These are phyloP conservation scores for Pichia sp. DNA, from an alignment of 1,139 yeast genomes.

Conservation along the genomic window DNA sequence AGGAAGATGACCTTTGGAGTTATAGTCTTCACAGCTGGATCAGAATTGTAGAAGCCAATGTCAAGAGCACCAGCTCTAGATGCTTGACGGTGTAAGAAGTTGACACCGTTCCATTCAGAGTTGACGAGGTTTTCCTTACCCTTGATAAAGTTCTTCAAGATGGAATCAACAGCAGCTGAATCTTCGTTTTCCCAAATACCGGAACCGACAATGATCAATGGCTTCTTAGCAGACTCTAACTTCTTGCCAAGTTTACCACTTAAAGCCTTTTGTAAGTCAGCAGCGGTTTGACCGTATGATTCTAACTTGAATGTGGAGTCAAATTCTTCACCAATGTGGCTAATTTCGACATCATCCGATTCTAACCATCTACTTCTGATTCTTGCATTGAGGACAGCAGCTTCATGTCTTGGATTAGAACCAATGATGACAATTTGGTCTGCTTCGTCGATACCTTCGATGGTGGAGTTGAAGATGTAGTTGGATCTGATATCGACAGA, in stretches of 20 bases:
- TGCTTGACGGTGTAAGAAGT: constrained; percentile 79
- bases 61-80: constrained; percentile 83
- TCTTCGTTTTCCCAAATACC: constrained; percentile 69
- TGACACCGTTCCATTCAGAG: constrained; percentile 77
- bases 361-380: constrained; percentile 80
- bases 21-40: constrained; percentile 38
- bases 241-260: constrained; percentile 65
- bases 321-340: constrained; percentile 68
- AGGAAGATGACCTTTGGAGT: constrained; percentile 73
- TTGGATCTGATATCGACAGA: constrained; percentile 71
- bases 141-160: constrained; percentile 57
- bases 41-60: constrained; percentile 63
- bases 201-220: constrained; percentile 77
- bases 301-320: constrained; percentile 68
- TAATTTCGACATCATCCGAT: constrained; percentile 48
- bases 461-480: constrained; percentile 73
- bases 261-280: constrained; percentile 54
- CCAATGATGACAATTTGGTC: constrained; percentile 76
- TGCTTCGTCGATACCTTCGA: constrained; percentile 76
- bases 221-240: constrained; percentile 60
- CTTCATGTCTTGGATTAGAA: constrained; percentile 86
- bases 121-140: constrained; percentile 57
- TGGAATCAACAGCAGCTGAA: constrained; percentile 53
- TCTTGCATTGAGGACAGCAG: constrained; percentile 81
- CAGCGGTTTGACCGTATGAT: constrained; percentile 57